Base-by-base conservation (phyloP, 2,329 filamentous ascomycete species). In the Ceratocystis harringtonii region DNA sequence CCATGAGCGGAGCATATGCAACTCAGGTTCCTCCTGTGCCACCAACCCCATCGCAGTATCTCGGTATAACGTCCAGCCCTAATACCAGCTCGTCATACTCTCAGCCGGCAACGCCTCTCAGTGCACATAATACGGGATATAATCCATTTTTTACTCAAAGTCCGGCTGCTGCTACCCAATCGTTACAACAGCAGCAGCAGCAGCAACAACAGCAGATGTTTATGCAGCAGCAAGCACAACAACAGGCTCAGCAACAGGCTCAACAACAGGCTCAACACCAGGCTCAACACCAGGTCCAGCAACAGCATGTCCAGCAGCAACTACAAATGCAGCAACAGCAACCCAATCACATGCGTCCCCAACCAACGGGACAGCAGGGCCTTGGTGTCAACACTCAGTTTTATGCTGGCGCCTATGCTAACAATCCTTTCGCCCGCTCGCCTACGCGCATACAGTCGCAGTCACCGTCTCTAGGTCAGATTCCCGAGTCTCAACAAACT, bases 1-100 rank as follows among this genome's bases (percentile, higher is more conserved):
- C 32, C 12, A 62, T 67, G 48, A 41, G 25, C 12, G 66, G 66
- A n/a, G 22, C 19, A 32, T 62, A 61, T 55, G 60, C 70, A 65
- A 72, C 75, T 7, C 83, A 84, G 70, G 81, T 84, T 10, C 76
- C 90, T 50, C 90, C 90, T 71, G 86, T 87, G 0, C 83, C 90
- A 71, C 87, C 2, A 86, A 87, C 64, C 85, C 82, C 10, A 66
- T 79, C 71, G 71, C 75, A 67, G 75, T 72, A 70, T 73, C 71
- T 30, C 77, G 77, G 70, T 71, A 71, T 69, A 70, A 52, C 32
- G 36, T 36, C 55, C 10, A 25, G 25, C 22, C 32, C 52, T 69
- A 71, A 55, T 68, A 68, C 63, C 63, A 68, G 28, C 66, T 66
- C 45, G 28, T 36, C 62, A 19, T 67, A 61, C 28, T 65, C 66